Evolutionary conservation across 805 yeast genomes (phyloP), one percentile per base, ranked within the genome.

Genomic region (Schwanniomyces vanrijiae): DNA sequence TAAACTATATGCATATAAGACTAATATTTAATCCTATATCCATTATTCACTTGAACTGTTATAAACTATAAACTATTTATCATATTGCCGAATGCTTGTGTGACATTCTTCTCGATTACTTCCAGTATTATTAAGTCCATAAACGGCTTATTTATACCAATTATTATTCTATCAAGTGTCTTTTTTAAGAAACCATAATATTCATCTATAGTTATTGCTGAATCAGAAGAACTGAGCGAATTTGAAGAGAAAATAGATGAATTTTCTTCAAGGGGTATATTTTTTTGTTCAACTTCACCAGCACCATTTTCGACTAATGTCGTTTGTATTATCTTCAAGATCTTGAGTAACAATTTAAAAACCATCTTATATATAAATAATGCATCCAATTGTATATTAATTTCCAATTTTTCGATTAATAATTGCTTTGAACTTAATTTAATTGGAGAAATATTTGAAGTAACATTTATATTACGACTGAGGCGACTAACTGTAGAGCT

Each of bases 391-490:
- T 61, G 54, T 38, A 73, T 72, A 47, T 72, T 73, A 40, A 73
- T 69, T 49, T 73, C 78, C 37, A 73, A 57, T 55, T 73, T 73
- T 47, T 73, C 78, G 19, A 73, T 71, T 34, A 69, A 60, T 37
- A 73, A 60, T 46, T 73, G 78, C 33, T 64, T 62, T 14, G 76
- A 67, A 46, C 61, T 69, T 44, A 73, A 55, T 49, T 65, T 63
- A 40, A 72, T 71, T 13, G 78, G 78, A 14, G 76, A 70, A 16
- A 56, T 48, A 47, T 56, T 59, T 13, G 43, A 18, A 26, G 28
- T 28, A 13, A 44, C 37, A 21, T 42, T 42, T 11, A 43, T 13
- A 22, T 34, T 34, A 13, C 46, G 41, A 33, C 40, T 42, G 11
- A 47, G 20, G 10, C 45, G 41, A 29, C 39, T 47, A 14, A 52